A percentile compares a stretch with the other conserved stretches of the same genome.
phyloP scores from a whole-genome alignment of 805 yeast species.

The Wickerhamomyces canadensis region DNA sequence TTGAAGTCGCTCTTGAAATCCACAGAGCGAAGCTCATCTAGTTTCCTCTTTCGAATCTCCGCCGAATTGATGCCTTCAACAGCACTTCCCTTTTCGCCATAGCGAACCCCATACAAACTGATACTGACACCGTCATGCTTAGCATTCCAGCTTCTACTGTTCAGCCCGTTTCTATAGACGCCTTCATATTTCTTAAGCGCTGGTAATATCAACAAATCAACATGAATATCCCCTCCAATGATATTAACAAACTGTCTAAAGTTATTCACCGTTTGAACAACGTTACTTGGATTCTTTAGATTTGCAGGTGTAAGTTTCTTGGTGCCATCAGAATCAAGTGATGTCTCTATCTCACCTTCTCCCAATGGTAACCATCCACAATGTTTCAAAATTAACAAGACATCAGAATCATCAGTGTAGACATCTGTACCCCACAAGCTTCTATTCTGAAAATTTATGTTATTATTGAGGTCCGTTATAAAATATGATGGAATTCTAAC shows the following conservation, averaged over 20 bases:
- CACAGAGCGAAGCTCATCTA: slow-evolving; percentile 13
- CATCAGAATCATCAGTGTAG: slow-evolving; percentile 91
- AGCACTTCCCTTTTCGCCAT: slow-evolving; percentile 25
- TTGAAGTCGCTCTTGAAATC: slow-evolving; percentile 4
- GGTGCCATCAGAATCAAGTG: no score
- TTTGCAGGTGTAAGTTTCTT: slow-evolving; percentile 37
- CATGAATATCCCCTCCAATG: slow-evolving; percentile 30
- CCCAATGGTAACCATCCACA: slow-evolving; percentile 56
- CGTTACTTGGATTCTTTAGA: slow-evolving; percentile 25
- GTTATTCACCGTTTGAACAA: slow-evolving; percentile 24
- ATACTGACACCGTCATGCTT: slow-evolving; percentile 78
- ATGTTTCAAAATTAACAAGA: slow-evolving; percentile 70
- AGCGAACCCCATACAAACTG: slow-evolving; percentile 43
- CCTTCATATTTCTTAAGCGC: slow-evolving; percentile 61
- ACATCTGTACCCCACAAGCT: slow-evolving; percentile 88
- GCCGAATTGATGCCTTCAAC: slow-evolving; percentile 15
- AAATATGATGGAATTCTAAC: slow-evolving; percentile 24
- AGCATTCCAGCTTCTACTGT: slow-evolving; percentile 68
- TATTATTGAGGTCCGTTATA: slow-evolving; percentile 21
- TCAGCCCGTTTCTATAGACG: slow-evolving; percentile 58
- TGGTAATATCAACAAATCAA: slow-evolving; percentile 53
- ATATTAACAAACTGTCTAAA: slow-evolving; percentile 22
- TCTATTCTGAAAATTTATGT: slow-evolving; percentile 17
- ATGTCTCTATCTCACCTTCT: slow-evolving; percentile 11
- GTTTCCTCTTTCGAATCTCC: slow-evolving; percentile 18